Evolutionary conservation across 768 basidiomycete species (phyloP), one percentile per base, ranked within the genome.

Genomic region (Sarcodon aspratus): DNA sequence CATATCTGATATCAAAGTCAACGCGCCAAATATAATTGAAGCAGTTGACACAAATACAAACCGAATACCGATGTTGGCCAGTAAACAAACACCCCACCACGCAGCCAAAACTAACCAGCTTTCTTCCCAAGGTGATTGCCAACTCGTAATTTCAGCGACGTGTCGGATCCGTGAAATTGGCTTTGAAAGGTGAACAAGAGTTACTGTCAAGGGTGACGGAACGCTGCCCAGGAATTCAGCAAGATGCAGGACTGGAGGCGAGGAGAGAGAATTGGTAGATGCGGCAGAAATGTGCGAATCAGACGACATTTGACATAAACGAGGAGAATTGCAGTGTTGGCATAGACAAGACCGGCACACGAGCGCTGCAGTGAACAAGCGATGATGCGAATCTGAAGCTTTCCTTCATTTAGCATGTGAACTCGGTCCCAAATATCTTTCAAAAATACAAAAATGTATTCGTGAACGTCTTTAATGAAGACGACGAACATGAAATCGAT

Each of bases 21-120:
- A 11, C 15, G 40, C 11, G 36, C 21, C 35, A 32, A 31, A 33
- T 8, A 27, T 18, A 33, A 12, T 17, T 31, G 9, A 34, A 11
- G 33, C 33, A 27, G 36, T 43, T 27, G 40, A 36, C 40, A n/a
- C 18, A n/a, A 50, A 9, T 7, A 62, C 70, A 45, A 50, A 78
- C 80, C 74, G 71, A 54, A 89, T 64, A 9, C 53, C 55, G 1
- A 53, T 36, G 11, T 62, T 58, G 9, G 54, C 49, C 62, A 83
- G 69, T 48, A 93, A 67, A 66, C 86, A 90, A 15, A 80, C 21
- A 0, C 74, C 76, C 86, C 90, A 94, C 87, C 87, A 93, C 1
- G 61, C 60, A 0, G 74, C 83, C 40, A 95, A 66, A 1, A 74
- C 62, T 3, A 93, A 74, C 69, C 74, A 83, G 46, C 78, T 72